phyloP scores from a whole-genome alignment of 73 alveolate species.

The Paramecium primaurelia region DNA sequence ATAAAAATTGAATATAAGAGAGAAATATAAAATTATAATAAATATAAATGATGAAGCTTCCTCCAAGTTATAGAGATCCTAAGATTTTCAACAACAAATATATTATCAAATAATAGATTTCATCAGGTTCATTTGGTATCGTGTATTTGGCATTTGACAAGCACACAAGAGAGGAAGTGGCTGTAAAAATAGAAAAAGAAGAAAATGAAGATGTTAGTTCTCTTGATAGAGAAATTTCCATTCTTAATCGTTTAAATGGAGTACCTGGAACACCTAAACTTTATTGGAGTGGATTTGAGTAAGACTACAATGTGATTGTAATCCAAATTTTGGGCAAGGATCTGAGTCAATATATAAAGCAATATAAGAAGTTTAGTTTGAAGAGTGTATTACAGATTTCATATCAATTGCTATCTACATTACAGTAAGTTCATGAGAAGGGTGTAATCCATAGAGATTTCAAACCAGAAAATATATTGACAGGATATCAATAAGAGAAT shows the following conservation, averaged over 20 bases:
- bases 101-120: slow-evolving; percentile 66
- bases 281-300: slow-evolving; percentile 61
- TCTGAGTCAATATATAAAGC: slow-evolving; percentile 45
- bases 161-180: slow-evolving; percentile 60
- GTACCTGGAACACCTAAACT: slow-evolving; percentile 56
- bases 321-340: slow-evolving; percentile 55
- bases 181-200: slow-evolving; percentile 59
- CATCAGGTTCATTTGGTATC: slow-evolving; percentile 92
- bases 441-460: slow-evolving; percentile 61
- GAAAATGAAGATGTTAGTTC: slow-evolving; percentile 60
- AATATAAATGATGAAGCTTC: slow-evolving; percentile 32
- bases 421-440: slow-evolving; percentile 50
- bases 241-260: slow-evolving; percentile 30
- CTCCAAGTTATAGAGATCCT: slow-evolving; percentile 49
- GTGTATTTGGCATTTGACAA: slow-evolving; percentile 71
- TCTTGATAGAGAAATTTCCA: slow-evolving; percentile 53
- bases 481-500: slow-evolving; percentile 45
- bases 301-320: slow-evolving; percentile 58
- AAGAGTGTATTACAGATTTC: slow-evolving; percentile 46
- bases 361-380: slow-evolving; percentile 47
- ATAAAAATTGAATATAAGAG: background rate
- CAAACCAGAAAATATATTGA: slow-evolving; percentile 60
- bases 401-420: background rate
- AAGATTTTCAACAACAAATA: slow-evolving; percentile 59
- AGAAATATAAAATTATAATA: background rate